Percentiles rank a stretch among this genome's conserved stretches.
These are phyloP conservation scores for Polychytrium aggregatum DNA, from an alignment of 192 early-diverging fungal genomes.

Conservation along the genomic window DNA sequence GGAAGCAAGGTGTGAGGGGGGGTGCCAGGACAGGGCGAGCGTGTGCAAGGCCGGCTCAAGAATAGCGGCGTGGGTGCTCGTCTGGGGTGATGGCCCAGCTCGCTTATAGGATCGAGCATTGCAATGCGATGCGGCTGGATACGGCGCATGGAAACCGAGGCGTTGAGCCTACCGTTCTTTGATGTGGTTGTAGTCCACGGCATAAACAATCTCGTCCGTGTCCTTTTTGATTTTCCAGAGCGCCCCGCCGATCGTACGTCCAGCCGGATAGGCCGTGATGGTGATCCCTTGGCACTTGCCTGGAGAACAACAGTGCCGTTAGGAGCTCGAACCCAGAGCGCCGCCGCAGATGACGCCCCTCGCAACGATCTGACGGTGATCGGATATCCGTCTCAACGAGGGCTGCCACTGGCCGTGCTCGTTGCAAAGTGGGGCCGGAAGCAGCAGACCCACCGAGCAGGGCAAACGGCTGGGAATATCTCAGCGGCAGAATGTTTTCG, in stretches of 20 bases:
- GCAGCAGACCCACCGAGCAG: slow-evolving; percentile 38
- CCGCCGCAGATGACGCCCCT: no score
- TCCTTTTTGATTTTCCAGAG: slow-evolving; percentile 96
- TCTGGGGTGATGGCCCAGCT: no score
- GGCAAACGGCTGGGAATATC: slow-evolving; percentile 77
- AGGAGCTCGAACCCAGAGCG: neutral
- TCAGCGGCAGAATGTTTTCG: slow-evolving; percentile 62
- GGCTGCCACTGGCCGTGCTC: slow-evolving; percentile 7
- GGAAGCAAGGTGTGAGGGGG: neutral
- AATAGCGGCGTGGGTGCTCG: no score
- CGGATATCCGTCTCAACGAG: no score
- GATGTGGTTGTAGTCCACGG: slow-evolving; percentile 90
- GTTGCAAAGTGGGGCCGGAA: no score
- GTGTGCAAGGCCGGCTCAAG: no score
- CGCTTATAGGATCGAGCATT: no score
- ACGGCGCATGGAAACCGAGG: neutral
- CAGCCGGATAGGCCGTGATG: slow-evolving; percentile 83
- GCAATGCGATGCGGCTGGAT: no score
- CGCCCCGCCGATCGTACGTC: slow-evolving; percentile 91
- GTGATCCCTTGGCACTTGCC: slow-evolving; percentile 75
- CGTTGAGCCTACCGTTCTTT: slow-evolving; percentile 61
- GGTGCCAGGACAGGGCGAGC: no score
- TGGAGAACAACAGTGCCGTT: no score
- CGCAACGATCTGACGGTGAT: no score
- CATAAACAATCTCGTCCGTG: slow-evolving; percentile 87